A percentile compares a stretch with the other conserved stretches of the same genome.
These are phyloP conservation scores for Boletus vinaceobasis DNA, from an alignment of 768 basidiomycete species.

Conservation along the genomic window DNA sequence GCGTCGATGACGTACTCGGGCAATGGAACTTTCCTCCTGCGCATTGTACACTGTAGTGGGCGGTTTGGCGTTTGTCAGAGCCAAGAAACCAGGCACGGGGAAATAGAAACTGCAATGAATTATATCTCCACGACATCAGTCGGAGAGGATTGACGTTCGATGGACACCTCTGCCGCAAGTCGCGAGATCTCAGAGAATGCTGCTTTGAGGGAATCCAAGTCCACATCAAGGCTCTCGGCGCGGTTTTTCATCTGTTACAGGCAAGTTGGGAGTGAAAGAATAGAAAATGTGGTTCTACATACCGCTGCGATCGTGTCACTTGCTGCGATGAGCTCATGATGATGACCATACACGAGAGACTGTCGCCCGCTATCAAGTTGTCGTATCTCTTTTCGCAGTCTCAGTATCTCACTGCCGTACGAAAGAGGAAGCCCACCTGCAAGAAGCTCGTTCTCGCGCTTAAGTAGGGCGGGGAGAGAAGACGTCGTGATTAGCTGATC, in stretches of 20 bases:
- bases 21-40: not conserved
- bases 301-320: conserved; percentile 89
- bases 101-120: not conserved
- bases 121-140: not conserved
- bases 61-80: not conserved
- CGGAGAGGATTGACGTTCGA: conserved; percentile 35
- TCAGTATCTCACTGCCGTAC: conserved; percentile 2
- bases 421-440: conserved; percentile 42
- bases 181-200: conserved; percentile 88
- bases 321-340: conserved; percentile 91
- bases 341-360: conserved; percentile 91
- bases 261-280: not conserved
- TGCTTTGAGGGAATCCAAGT: conserved; percentile 74
- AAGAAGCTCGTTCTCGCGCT: conserved; percentile 78
- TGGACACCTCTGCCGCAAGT: conserved; percentile 62
- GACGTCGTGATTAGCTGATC: conserved; percentile 83
- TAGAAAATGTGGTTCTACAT: conserved; percentile 22
- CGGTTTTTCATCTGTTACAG: conserved; percentile 76
- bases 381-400: conserved; percentile 62
- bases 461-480: conserved; percentile 68
- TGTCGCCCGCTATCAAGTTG: conserved; percentile 86
- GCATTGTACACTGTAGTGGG: not conserved
- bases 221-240: conserved; percentile 80
- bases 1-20: conserved; percentile 1
- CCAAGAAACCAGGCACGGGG: not conserved